A percentile compares a stretch with the other conserved stretches of the same genome.
Evolutionary conservation across 1,139 yeast genomes (phyloP).

Genomic region (Yamadazyma aaseri): DNA sequence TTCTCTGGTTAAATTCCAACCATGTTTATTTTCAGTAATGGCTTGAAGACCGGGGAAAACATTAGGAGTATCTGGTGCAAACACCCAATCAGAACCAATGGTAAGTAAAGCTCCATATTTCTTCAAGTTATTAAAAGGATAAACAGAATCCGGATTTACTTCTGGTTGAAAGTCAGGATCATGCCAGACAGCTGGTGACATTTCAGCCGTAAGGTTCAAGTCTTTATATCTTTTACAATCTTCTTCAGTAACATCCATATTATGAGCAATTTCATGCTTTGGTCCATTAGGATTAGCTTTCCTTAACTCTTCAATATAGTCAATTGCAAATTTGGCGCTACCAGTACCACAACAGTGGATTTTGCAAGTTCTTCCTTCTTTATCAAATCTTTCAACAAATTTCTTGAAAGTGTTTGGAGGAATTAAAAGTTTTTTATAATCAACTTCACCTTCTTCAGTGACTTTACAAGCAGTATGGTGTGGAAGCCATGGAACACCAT

Average conservation of each 20-base stretch:
- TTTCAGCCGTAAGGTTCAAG: constrained; percentile 21
- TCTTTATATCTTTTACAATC: constrained; percentile 19
- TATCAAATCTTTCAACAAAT: constrained; percentile 18
- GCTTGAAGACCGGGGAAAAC: constrained; percentile 23
- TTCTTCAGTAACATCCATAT: constrained; percentile 20
- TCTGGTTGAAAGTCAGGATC: constrained; percentile 23
- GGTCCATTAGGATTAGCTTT: constrained; percentile 20
- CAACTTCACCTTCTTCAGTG: constrained; percentile 18
- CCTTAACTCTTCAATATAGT: constrained; percentile 21
- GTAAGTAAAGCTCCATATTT: constrained; percentile 21
- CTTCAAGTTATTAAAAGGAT: constrained; percentile 20
- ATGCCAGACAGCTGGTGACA: constrained; percentile 23
- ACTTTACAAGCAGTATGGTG: constrained; percentile 20
- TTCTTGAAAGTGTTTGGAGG: constrained; percentile 22
- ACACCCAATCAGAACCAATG: constrained; percentile 24
- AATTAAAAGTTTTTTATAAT: constrained; percentile 18
- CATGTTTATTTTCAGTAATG: constrained; percentile 21
- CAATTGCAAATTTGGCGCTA: constrained; percentile 21
- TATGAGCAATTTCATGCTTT: constrained; percentile 22
- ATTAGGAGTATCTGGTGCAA: constrained; percentile 23
- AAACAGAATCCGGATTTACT: constrained; percentile 20
- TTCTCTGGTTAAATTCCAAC: constrained; percentile 21
- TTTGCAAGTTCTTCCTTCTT: constrained; percentile 21
- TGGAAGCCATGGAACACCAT: constrained; percentile 23
- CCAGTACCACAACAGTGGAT: constrained; percentile 24